phyloP scores from a whole-genome alignment of 768 basidiomycete genomes.

The Lentinula aciculospora region DNA sequence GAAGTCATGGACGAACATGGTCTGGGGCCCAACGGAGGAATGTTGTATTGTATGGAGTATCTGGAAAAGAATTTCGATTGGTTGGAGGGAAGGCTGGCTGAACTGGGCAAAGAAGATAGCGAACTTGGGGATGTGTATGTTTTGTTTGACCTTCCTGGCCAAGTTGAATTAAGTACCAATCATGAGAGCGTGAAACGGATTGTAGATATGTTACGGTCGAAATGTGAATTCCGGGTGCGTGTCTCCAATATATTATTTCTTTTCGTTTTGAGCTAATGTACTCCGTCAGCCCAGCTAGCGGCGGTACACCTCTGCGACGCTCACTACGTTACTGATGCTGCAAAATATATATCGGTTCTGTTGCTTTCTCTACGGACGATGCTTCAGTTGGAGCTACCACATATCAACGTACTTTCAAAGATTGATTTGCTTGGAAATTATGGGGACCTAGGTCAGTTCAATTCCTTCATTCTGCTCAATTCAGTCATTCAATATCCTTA shows the following conservation, averaged over 20 bases:
- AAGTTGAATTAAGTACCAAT: conserved; percentile 96
- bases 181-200: conserved; percentile 86
- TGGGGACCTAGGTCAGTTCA: conserved; percentile 81
- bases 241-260: conserved; percentile 2
- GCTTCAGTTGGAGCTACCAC: conserved; percentile 98
- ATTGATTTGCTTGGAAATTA: conserved; percentile 87
- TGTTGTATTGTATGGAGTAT: conserved; percentile 96
- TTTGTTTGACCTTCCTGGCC: conserved; percentile 93
- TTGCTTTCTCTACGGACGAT: conserved; percentile 91
- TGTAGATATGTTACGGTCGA: conserved; percentile 55
- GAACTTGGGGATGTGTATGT: conserved; percentile 63
- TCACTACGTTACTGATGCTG: conserved; percentile 92
- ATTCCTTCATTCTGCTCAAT: too few species aligned
- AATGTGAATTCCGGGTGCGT: conserved; percentile 80
- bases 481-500: conserved; percentile 5
- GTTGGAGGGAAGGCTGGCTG: conserved; percentile 64
- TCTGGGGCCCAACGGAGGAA: conserved; percentile 92
- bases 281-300: conserved; percentile 54
- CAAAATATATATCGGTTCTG: conserved; percentile 91
- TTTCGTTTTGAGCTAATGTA: conserved; percentile 1
- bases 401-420: conserved; percentile 95
- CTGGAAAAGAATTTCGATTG: conserved; percentile 93
- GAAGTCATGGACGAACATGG: conserved; percentile 82
- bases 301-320: conserved; percentile 96
- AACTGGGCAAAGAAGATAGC: conserved; percentile 37